Conservation (phyloP, 768 basidiomycete species). For the Hericium coralloides region DNA sequence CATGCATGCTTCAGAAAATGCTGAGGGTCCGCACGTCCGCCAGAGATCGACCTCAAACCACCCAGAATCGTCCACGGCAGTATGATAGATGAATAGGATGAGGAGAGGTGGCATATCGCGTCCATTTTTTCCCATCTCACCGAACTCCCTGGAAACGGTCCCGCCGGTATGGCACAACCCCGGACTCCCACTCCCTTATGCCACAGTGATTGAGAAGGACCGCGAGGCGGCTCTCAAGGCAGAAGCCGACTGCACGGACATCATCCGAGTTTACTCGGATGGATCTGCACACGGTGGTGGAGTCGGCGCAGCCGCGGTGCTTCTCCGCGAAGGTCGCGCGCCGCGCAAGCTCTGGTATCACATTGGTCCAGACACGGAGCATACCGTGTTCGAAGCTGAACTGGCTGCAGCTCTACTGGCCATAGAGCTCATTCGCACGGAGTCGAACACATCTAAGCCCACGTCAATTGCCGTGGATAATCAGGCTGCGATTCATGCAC, state of each 20-base stretch:
- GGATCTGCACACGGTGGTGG: background rate
- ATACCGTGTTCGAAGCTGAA: slow-evolving; percentile 25
- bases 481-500: slow-evolving; percentile 1
- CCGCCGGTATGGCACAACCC: background rate
- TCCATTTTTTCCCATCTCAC: background rate
- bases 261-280: background rate
- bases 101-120: too few species aligned
- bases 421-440: slow-evolving; percentile 16
- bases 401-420: slow-evolving; percentile 20
- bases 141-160: slow-evolving; percentile 1
- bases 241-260: background rate
- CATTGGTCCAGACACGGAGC: background rate
- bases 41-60: too few species aligned
- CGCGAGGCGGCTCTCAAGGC: background rate
- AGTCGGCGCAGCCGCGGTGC: background rate
- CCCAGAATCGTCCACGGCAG: too few species aligned
- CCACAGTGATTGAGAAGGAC: background rate
- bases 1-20: too few species aligned
- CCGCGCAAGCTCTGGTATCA: background rate
- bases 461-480: slow-evolving; percentile 1
- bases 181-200: background rate
- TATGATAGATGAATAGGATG: too few species aligned
- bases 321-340: background rate
- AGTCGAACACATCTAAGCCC: background rate
- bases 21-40: too few species aligned